A percentile compares a stretch with the other conserved stretches of the same genome.
phyloP scores from a whole-genome alignment of 306 rosid genomes.

The Prunus kanzakura region DNA sequence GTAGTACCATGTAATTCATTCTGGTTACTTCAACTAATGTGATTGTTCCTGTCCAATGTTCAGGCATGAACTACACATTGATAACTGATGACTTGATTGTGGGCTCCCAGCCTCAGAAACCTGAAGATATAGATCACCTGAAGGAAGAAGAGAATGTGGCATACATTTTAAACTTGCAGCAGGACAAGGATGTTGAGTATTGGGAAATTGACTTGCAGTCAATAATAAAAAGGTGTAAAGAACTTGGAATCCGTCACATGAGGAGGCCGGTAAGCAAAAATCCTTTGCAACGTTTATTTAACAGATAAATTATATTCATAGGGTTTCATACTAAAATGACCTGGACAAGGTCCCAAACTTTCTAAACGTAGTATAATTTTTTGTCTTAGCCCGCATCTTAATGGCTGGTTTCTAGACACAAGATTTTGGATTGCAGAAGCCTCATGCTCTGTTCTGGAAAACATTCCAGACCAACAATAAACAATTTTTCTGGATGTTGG shows the following conservation, averaged over 20 bases:
- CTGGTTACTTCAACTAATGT: constrained; percentile 17
- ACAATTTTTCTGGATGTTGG: too few relatives aligned
- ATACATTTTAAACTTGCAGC: constrained; percentile 88
- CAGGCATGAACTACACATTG: constrained; percentile 89
- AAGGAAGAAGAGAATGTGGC: constrained; percentile 74
- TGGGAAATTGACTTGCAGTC: constrained; percentile 79
- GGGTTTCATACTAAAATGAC: not conserved
- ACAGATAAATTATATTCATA: not conserved
- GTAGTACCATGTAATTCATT: constrained; percentile 3
- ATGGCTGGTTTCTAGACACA: not conserved
- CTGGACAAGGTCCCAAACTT: not conserved
- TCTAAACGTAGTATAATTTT: not conserved
- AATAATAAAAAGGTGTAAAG: constrained; percentile 47
- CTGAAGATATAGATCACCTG: constrained; percentile 74
- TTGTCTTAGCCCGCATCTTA: not conserved
- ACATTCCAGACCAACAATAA: not conserved
- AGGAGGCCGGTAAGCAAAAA: constrained; percentile 67
- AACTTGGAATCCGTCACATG: constrained; percentile 68
- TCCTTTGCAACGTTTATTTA: not conserved
- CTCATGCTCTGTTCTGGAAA: not conserved
- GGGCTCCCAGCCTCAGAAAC: constrained; percentile 96
- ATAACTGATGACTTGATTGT: constrained; percentile 76
- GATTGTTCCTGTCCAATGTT: constrained; percentile 24
- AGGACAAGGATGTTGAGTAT: constrained; percentile 78
- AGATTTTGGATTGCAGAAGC: not conserved